Percentiles rank a stretch among this genome's conserved stretches.
These are phyloP conservation scores for Meripilus lineatus DNA, from an alignment of 1,284 basidiomycete genomes.

Conservation along the genomic window DNA sequence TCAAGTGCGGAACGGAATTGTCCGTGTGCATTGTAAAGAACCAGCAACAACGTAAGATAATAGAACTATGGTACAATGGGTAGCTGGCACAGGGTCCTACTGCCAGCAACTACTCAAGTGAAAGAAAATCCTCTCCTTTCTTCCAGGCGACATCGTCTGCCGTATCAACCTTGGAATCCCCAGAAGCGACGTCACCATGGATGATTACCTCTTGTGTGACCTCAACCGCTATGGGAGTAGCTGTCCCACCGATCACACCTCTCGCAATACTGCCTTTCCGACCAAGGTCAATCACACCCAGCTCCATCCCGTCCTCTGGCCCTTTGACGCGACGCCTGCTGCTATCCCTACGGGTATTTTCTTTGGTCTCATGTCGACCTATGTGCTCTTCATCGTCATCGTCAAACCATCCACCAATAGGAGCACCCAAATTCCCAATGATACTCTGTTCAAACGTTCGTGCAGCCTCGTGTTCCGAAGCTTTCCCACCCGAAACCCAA, in stretches of 20 bases:
- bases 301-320: too few relatives aligned
- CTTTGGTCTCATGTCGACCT: too few relatives aligned
- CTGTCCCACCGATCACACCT: background rate
- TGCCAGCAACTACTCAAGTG: too few relatives aligned
- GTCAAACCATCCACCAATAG: slow-evolving; percentile 10
- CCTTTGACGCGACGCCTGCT: background rate
- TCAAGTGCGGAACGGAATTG: too few relatives aligned
- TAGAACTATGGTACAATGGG: too few relatives aligned
- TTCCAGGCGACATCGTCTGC: too few relatives aligned
- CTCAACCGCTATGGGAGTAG: slow-evolving; percentile 3
- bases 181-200: background rate
- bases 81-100: too few relatives aligned
- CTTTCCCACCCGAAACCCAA: background rate
- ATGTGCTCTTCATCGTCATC: too few relatives aligned
- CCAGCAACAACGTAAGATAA: too few relatives aligned
- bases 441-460: slow-evolving; percentile 18
- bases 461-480: background rate
- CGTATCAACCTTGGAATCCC: too few relatives aligned
- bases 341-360: background rate
- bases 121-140: too few relatives aligned
- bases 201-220: slow-evolving; percentile 5
- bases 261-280: background rate
- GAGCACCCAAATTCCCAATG: slow-evolving; percentile 22
- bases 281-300: background rate
- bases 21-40: too few relatives aligned